Evolutionary conservation across 352 stramenopile species (phyloP).

Genomic region (Globisporangium cederbergense): DNA sequence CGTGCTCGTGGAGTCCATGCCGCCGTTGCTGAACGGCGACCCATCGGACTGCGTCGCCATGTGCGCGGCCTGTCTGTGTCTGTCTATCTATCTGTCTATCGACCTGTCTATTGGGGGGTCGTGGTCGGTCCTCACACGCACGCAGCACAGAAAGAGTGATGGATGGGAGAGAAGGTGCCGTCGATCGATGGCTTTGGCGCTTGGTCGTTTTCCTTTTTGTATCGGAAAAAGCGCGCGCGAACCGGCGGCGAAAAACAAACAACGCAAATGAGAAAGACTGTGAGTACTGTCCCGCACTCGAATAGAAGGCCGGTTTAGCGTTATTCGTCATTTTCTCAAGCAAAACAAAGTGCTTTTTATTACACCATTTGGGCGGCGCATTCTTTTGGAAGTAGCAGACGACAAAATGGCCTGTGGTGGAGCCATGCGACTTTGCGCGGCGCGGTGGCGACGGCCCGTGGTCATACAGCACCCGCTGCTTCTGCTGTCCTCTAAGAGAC

Average conservation of each 20-base stretch:
- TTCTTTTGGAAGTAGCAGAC: too few relatives aligned
- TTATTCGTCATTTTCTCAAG: neutral
- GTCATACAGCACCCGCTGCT: neutral
- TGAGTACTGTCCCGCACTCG: too few relatives aligned
- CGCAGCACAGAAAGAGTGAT: neutral
- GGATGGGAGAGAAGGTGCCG: neutral
- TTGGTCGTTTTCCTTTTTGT: neutral
- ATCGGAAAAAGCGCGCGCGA: conserved; percentile 1
- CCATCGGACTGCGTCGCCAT: conserved; percentile 1
- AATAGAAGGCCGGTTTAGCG: too few relatives aligned
- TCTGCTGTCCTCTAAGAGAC: neutral
- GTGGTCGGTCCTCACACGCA: neutral
- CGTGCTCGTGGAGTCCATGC: conserved; percentile 3
- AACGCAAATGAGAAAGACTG: neutral
- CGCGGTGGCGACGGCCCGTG: neutral
- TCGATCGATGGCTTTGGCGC: neutral
- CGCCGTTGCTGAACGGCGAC: conserved; percentile 8
- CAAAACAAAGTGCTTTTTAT: too few relatives aligned
- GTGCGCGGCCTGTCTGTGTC: neutral
- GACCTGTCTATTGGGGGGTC: neutral
- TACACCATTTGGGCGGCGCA: too few relatives aligned
- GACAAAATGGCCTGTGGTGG: neutral
- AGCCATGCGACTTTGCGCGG: neutral
- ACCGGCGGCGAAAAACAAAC: neutral
- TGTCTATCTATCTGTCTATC: neutral